Evolutionary conservation across 345 rosid species (phyloP).

Genomic region (Brassica juncea): DNA sequence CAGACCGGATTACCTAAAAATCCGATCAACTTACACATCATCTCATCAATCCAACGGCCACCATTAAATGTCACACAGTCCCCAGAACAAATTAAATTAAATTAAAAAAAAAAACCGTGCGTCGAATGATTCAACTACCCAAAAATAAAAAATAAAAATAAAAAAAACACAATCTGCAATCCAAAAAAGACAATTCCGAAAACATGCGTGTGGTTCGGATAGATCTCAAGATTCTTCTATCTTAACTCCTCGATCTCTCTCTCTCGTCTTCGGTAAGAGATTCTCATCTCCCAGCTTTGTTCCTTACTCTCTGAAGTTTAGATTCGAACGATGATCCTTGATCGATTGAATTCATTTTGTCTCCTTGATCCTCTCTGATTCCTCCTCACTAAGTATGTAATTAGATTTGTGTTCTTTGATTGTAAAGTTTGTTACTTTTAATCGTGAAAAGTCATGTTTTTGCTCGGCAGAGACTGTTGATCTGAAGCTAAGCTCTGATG

Average conservation of each 20-base stretch:
- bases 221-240: slow-evolving; percentile 8
- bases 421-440: neutral
- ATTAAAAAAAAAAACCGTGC: slow-evolving; percentile 13
- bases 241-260: neutral
- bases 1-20: neutral
- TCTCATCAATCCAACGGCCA: neutral
- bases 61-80: neutral
- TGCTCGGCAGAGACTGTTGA: slow-evolving; percentile 24
- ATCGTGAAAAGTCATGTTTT: neutral
- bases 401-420: neutral
- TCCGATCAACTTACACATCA: neutral
- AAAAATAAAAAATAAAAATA: no score
- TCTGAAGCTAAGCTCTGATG: slow-evolving; percentile 27
- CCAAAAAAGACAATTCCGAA: slow-evolving; percentile 19
- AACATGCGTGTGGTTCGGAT: slow-evolving; percentile 25
- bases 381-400: slow-evolving; percentile 1
- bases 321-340: neutral
- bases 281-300: neutral
- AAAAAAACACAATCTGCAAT: slow-evolving; percentile 18
- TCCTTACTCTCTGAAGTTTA: neutral
- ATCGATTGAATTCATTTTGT: neutral
- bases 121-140: slow-evolving; percentile 23
- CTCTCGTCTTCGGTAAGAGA: slow-evolving; percentile 33
- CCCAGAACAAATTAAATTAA: neutral
- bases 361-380: neutral